Evolutionary conservation across 805 yeast genomes (phyloP), one percentile per base, ranked within the genome.

Genomic region (Ogataea methanolica): DNA sequence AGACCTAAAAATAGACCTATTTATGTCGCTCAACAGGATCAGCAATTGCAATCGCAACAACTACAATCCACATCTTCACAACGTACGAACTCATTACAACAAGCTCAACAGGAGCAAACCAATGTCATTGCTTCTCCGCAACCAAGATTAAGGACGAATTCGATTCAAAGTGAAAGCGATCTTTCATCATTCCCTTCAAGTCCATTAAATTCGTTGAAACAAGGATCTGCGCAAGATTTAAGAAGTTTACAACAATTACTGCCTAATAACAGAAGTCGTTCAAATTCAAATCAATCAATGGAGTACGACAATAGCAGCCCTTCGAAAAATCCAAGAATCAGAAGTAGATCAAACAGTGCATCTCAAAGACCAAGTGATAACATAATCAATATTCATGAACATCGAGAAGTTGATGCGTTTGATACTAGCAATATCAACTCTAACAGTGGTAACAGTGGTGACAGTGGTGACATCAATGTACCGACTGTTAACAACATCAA

Each of bases 301-400:
- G 50, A 46, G 46, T 9, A 52, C 29, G 45, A 43, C 39, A 37
- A 39, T 42, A 17, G 54, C 60, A 8, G 52, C 54, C 14, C 38
- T 42, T 4, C 45, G 31, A 26, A 26, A 26, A 26, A 53, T 6
- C 41, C 48, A n/a, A 39, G 43, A 19, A 42, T 45, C 8, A 51
- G 61, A 33, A 58, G 58, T 43, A 52, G 68, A 41, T 55, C 59
- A 7, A 55, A 60, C 44, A 62, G 66, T 45, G 58, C 53, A 7
- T 59, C 67, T 1, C 55, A 56, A 29, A 43, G 45, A 33, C 58
- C 61, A 8, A 49, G 53, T 7, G 54, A 49, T n/a, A 42, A 39
- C 33, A 57, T 55, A 33, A 49, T 58, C 15, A 45, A 49, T 48
- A 56, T 55, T 22, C 45, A 43, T 8, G 60, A 56, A 43, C 44